Evolutionary conservation across 1,139 yeast genomes (phyloP).

Genomic region (Arxiozyma slooffiae): DNA sequence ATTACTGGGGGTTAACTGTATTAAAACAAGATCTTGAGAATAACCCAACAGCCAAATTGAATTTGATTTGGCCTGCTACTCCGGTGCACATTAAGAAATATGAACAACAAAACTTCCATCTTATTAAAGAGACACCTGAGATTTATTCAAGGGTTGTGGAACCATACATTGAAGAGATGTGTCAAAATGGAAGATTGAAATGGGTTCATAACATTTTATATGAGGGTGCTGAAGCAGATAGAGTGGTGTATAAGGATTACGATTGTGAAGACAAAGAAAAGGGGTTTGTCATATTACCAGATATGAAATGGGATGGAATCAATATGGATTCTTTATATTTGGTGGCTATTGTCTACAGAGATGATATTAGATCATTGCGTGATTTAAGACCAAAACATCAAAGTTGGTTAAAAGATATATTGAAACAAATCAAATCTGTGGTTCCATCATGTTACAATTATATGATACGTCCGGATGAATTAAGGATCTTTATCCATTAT

Average conservation of each 20-base stretch:
- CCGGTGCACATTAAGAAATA: conserved; percentile 73
- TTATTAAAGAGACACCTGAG: conserved; percentile 73
- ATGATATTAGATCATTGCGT: conserved; percentile 61
- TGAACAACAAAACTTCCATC: conserved; percentile 45
- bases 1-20: conserved; percentile 64
- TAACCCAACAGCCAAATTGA: conserved; percentile 59
- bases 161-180: conserved; percentile 72
- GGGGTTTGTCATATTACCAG: conserved; percentile 62
- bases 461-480: conserved; percentile 31
- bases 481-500: conserved; percentile 74
- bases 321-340: conserved; percentile 63
- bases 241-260: conserved; percentile 38
- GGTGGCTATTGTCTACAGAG: conserved; percentile 64
- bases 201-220: conserved; percentile 87
- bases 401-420: conserved; percentile 43
- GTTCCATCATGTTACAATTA: conserved; percentile 40
- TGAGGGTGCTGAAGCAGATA: conserved; percentile 76
- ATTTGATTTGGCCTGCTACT: conserved; percentile 83
- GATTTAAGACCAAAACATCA: conserved; percentile 57
- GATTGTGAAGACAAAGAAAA: conserved; percentile 34
- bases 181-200: conserved; percentile 58
- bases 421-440: conserved; percentile 37
- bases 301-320: conserved; percentile 89
- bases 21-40: conserved; percentile 40
- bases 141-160: conserved; percentile 50